Percentiles rank a stretch among this genome's conserved stretches.
These are phyloP conservation scores for Globisporangium parvum DNA, from an alignment of 352 stramenopile species.

Conservation along the genomic window DNA sequence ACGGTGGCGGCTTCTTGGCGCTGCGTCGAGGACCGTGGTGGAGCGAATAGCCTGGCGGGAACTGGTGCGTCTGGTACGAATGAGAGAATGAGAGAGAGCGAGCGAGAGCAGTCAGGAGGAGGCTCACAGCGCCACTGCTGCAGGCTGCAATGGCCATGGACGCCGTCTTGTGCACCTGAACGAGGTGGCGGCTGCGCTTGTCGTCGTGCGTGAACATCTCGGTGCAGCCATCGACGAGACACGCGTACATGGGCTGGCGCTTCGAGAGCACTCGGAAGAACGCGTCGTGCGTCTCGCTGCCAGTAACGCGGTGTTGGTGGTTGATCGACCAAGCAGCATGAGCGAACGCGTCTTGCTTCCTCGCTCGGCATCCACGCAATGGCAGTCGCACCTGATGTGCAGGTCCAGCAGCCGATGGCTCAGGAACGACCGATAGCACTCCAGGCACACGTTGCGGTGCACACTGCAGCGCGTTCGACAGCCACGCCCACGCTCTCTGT, in stretches of 20 bases:
- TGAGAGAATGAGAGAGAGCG: background rate
- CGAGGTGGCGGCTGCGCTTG: conserved; percentile 40
- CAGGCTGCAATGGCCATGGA: background rate
- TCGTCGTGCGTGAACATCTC: conserved; percentile 41
- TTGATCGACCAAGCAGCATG: too few relatives aligned
- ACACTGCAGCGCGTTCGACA: conserved; percentile 8
- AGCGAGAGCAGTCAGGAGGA: background rate
- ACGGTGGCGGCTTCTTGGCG: conserved; percentile 10
- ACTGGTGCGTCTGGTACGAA: conserved; percentile 25
- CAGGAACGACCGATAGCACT: conserved; percentile 46
- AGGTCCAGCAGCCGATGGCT: conserved; percentile 46
- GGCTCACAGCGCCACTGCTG: too few relatives aligned
- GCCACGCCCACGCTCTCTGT: background rate
- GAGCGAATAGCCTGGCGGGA: conserved; percentile 23
- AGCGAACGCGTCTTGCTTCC: too few relatives aligned
- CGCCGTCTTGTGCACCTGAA: conserved; percentile 12
- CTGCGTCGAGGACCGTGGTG: too few relatives aligned
- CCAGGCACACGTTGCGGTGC: conserved; percentile 39
- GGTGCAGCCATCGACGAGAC: conserved; percentile 43
- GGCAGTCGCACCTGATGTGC: conserved; percentile 27
- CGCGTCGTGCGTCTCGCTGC: conserved; percentile 53
- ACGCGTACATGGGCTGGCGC: conserved; percentile 53
- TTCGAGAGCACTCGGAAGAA: conserved; percentile 60
- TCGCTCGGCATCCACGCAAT: too few relatives aligned
- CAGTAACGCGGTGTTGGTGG: background rate